Conservation (phyloP, 1,284 basidiomycete genomes). For the Pseudomicrostroma phylloplanum region DNA sequence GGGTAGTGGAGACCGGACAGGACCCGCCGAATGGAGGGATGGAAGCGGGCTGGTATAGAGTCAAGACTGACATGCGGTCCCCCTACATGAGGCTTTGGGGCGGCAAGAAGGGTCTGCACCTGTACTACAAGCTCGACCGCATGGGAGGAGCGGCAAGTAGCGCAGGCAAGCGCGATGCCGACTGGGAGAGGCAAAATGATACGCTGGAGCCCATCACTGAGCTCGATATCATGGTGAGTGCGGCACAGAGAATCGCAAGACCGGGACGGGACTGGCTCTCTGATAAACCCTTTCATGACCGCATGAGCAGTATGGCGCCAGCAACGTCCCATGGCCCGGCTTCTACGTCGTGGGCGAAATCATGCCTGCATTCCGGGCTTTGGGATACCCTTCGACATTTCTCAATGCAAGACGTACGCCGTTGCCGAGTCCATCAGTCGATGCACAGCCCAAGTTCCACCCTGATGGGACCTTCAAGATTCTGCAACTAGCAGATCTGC, state of each 20-base stretch:
- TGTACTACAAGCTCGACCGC: constrained; percentile 21
- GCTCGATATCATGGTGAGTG: constrained; percentile 26
- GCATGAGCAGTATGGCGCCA: constrained; percentile 27
- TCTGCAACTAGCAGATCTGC: constrained; percentile 44
- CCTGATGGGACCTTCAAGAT: constrained; percentile 42
- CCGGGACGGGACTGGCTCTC: background rate
- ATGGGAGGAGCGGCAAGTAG: background rate
- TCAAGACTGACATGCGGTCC: constrained; percentile 26
- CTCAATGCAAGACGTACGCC: constrained; percentile 31
- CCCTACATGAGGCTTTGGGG: constrained; percentile 19
- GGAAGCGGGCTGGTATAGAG: constrained; percentile 29
- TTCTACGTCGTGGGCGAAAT: constrained; percentile 28
- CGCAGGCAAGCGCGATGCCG: background rate
- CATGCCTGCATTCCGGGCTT: constrained; percentile 9
- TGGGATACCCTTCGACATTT: constrained; percentile 17
- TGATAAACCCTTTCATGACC: background rate
- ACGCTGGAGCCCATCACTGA: constrained; percentile 30
- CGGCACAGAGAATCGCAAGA: too few relatives aligned
- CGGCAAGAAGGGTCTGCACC: constrained; percentile 20
- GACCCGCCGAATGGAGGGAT: constrained; percentile 13
- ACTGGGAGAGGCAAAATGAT: background rate
- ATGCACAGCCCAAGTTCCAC: constrained; percentile 22
- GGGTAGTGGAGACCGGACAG: constrained; percentile 20
- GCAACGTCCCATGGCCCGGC: constrained; percentile 37
- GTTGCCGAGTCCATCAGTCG: constrained; percentile 11